A percentile compares a stretch with the other conserved stretches of the same genome.
Conservation (phyloP, 2,329 filamentous ascomycete genomes). For the Aspergillus thermomutatus region DNA sequence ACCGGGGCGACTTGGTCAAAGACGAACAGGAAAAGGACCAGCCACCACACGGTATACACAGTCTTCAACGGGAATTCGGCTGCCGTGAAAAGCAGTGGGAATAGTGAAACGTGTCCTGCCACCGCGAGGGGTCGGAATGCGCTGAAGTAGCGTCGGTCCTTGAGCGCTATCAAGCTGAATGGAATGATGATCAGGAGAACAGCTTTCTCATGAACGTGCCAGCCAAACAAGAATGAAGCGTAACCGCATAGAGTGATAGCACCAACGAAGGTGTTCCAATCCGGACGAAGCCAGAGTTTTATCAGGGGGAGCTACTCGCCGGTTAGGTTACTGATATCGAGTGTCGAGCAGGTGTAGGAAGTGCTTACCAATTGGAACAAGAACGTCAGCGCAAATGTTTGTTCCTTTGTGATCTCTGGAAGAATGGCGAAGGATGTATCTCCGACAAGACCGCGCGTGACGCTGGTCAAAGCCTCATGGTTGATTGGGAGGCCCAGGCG, state of each 20-base stretch:
- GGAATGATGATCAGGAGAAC: conserved; percentile 91
- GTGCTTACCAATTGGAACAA: conserved; percentile 66
- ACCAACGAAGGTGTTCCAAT: conserved; percentile 85
- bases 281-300: conserved; percentile 76
- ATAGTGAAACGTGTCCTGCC: conserved; percentile 90
- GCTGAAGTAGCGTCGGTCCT: conserved; percentile 83
- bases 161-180: conserved; percentile 87
- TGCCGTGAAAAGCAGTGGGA: conserved; percentile 87
- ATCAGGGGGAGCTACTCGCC: conserved; percentile 62
- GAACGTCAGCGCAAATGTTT: conserved; percentile 79
- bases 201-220: conserved; percentile 98
- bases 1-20: conserved; percentile 88
- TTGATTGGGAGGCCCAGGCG: conserved; percentile 72
- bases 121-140: conserved; percentile 91
- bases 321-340: conserved; percentile 17
- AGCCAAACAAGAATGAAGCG: conserved; percentile 94
- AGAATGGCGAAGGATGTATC: conserved; percentile 93
- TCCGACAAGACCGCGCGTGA: conserved; percentile 88
- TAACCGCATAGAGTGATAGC: conserved; percentile 91
- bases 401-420: conserved; percentile 74
- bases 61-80: conserved; percentile 94
- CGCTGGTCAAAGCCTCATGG: conserved; percentile 73
- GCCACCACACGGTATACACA: conserved; percentile 88
- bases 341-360: neutral
- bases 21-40: conserved; percentile 76